phyloP scores from a whole-genome alignment of 495 filamentous ascomycete species.

The Immersiella caudata region DNA sequence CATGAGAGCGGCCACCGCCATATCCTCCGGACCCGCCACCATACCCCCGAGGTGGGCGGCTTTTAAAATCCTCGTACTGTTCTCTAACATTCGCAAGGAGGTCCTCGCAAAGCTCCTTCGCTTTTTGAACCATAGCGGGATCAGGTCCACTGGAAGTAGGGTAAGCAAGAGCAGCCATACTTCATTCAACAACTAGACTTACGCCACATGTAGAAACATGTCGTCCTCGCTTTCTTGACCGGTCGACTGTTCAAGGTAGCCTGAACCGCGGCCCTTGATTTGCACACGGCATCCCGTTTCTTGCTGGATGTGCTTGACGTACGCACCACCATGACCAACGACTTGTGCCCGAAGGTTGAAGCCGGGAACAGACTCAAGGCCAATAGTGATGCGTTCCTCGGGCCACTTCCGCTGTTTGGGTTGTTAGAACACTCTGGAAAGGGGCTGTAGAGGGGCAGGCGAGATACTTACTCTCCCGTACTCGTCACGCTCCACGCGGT shows the following conservation, averaged over 20 bases:
- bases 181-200: conserved; percentile 39
- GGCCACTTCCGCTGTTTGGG: conserved; percentile 91
- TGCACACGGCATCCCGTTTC: conserved; percentile 94
- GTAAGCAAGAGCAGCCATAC: conserved; percentile 35
- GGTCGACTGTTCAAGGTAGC: conserved; percentile 84
- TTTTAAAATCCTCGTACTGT: conserved; percentile 88
- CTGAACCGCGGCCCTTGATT: conserved; percentile 96
- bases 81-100: conserved; percentile 79
- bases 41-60: conserved; percentile 72
- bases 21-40: conserved; percentile 40
- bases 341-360: conserved; percentile 96
- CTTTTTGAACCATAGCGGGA: conserved; percentile 78
- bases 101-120: conserved; percentile 86
- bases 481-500: conserved; percentile 90
- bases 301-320: conserved; percentile 96
- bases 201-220: conserved; percentile 97
- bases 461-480: conserved; percentile 75
- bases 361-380: conserved; percentile 87
- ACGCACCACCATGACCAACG: conserved; percentile 87
- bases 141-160: conserved; percentile 73
- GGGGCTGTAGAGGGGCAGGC: not conserved
- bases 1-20: conserved; percentile 37
- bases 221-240: conserved; percentile 87
- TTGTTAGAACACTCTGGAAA: conserved; percentile 36
- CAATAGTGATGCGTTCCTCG: conserved; percentile 88